These are phyloP conservation scores for Entrophospora sp. DNA, from an alignment of 192 early-diverging fungal species.

Conservation along the genomic window DNA sequence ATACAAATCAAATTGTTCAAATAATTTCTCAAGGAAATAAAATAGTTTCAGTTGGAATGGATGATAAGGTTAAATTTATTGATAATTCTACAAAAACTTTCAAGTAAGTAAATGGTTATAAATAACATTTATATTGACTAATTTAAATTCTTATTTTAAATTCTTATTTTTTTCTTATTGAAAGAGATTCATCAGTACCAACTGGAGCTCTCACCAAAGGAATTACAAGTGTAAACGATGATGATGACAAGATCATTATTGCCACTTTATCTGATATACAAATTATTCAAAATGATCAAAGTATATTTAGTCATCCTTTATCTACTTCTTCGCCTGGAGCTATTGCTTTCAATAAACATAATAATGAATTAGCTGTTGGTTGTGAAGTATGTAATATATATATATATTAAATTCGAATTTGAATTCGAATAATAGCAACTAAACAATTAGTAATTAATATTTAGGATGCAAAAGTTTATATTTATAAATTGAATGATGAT, in stretches of 20 bases:
- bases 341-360: constrained; percentile 46
- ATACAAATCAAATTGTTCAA: constrained; percentile 67
- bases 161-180: constrained; percentile 11
- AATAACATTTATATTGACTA: not conserved
- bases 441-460: not conserved
- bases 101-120: constrained; percentile 18
- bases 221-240: constrained; percentile 39
- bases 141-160: not conserved
- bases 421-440: not conserved
- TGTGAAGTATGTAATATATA: constrained; percentile 40
- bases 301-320: constrained; percentile 29
- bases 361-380: constrained; percentile 51
- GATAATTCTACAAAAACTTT: constrained; percentile 25
- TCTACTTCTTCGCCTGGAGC: constrained; percentile 40
- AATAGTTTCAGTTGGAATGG: constrained; percentile 63
- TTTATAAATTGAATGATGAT: constrained; percentile 48
- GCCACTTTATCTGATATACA: constrained; percentile 46
- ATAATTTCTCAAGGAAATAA: constrained; percentile 37
- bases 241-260: constrained; percentile 40
- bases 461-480: constrained; percentile 56
- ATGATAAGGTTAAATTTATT: constrained; percentile 53
- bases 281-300: constrained; percentile 39
- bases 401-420: not conserved
- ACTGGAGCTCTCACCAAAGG: constrained; percentile 42
- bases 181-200: constrained; percentile 38